These are phyloP conservation scores for Kazachstania sp. DNA, from an alignment of 1,139 yeast species.

Conservation along the genomic window DNA sequence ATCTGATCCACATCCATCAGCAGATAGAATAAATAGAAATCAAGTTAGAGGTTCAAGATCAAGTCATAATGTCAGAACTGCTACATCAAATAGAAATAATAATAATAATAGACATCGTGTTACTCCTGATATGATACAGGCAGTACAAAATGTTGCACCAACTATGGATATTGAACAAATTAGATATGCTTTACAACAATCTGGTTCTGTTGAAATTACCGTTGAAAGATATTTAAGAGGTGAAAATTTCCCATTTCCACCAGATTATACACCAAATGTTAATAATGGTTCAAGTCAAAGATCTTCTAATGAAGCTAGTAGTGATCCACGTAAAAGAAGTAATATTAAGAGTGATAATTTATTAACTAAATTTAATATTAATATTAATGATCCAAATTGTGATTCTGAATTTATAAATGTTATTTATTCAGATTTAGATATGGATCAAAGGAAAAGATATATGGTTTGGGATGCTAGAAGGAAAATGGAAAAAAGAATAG, in stretches of 20 bases:
- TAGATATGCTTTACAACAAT: constrained; percentile 48
- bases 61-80: not conserved
- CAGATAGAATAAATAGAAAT: not conserved
- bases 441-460: constrained; percentile 25
- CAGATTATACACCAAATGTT: constrained; percentile 21
- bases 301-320: constrained; percentile 1
- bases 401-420: constrained; percentile 15
- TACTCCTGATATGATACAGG: constrained; percentile 74
- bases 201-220: constrained; percentile 76
- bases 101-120: constrained; percentile 36
- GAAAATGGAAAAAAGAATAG: constrained; percentile 21
- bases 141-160: constrained; percentile 80
- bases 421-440: constrained; percentile 18
- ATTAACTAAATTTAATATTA: constrained; percentile 23
- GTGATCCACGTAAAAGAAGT: constrained; percentile 25
- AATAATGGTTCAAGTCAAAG: not conserved
- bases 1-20: constrained; percentile 16
- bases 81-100: not conserved
- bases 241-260: constrained; percentile 63
- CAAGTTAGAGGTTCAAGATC: not conserved
- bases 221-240: constrained; percentile 59
- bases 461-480: constrained; percentile 30
- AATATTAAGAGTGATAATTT: constrained; percentile 28
- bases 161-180: constrained; percentile 61
- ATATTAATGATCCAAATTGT: constrained; percentile 10